Evolutionary conservation across 1,139 yeast species (phyloP).

Genomic region (Wickerhamomyces sp.): DNA sequence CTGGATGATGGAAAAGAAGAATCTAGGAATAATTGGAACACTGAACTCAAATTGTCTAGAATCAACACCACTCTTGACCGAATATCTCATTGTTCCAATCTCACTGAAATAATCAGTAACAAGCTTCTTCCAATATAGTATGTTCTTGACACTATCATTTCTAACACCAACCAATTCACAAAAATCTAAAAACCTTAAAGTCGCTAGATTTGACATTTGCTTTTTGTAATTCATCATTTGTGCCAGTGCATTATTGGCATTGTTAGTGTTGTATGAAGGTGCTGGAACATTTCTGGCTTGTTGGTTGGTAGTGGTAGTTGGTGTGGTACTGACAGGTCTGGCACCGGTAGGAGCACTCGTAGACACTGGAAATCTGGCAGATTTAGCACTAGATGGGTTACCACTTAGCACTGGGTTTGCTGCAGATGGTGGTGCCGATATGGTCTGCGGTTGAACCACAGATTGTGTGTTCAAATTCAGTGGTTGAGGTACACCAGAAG

Average conservation of each 20-base stretch:
- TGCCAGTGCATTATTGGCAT: slow-evolving; percentile 9
- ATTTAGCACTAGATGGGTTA: slow-evolving; percentile 2
- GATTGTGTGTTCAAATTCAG: slow-evolving; percentile 3
- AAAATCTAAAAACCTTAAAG: slow-evolving; percentile 32
- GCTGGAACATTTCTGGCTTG: background rate
- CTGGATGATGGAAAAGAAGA: slow-evolving; percentile 48
- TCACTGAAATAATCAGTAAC: slow-evolving; percentile 46
- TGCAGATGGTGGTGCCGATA: background rate
- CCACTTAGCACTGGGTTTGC: no score
- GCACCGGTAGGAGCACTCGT: background rate
- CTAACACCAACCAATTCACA: slow-evolving; percentile 34
- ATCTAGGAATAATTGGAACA: slow-evolving; percentile 60
- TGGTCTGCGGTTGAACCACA: slow-evolving; percentile 3
- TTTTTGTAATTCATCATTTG: slow-evolving; percentile 18
- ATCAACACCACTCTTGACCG: slow-evolving; percentile 39
- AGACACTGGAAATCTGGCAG: background rate
- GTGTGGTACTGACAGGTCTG: background rate
- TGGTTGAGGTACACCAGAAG: background rate
- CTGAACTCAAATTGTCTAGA: slow-evolving; percentile 60
- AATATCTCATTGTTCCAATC: slow-evolving; percentile 38
- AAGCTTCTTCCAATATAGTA: slow-evolving; percentile 42
- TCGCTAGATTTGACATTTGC: slow-evolving; percentile 28
- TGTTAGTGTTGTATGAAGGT: slow-evolving; percentile 1
- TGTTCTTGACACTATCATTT: slow-evolving; percentile 32
- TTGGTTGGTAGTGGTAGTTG: background rate